Evolutionary conservation across 305 asterid genomes (phyloP).

Genomic region (Fraxinus angustifolia): DNA sequence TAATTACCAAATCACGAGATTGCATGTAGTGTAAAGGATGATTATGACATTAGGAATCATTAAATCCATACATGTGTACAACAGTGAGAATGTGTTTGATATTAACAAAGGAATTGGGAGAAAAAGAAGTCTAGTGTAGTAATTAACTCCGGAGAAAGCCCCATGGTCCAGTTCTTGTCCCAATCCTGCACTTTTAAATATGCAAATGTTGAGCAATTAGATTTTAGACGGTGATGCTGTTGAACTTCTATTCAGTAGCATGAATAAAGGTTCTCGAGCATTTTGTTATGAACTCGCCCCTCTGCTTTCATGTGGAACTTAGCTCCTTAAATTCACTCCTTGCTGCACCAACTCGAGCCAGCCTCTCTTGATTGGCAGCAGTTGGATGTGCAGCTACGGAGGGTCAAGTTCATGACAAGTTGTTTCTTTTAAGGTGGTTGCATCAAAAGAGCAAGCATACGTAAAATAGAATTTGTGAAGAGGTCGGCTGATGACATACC

Average conservation of each 20-base stretch:
- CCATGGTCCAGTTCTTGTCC: conserved; percentile 34
- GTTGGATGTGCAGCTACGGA: neutral
- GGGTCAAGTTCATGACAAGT: neutral
- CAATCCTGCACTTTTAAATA: conserved; percentile 18
- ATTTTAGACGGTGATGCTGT: neutral
- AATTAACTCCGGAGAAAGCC: conserved; percentile 13
- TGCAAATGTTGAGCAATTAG: neutral
- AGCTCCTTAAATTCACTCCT: neutral
- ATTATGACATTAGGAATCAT: neutral
- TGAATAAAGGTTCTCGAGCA: neutral
- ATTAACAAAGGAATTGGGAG: neutral
- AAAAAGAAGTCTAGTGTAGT: neutral
- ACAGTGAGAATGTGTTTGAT: neutral
- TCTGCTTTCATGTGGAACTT: neutral
- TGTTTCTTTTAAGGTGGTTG: neutral
- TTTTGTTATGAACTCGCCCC: neutral
- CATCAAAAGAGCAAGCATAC: neutral
- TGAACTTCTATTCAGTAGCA: neutral
- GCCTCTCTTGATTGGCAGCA: neutral
- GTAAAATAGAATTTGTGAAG: neutral
- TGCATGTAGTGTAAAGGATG: neutral
- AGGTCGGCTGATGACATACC: conserved; percentile 21
- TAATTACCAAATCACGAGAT: neutral
- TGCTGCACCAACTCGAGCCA: neutral
- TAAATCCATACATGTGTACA: neutral